Percentiles rank a stretch among this genome's conserved stretches.
Evolutionary conservation across 2,329 filamentous ascomycete species (phyloP).

Genomic region (Coniochaeta sp.): DNA sequence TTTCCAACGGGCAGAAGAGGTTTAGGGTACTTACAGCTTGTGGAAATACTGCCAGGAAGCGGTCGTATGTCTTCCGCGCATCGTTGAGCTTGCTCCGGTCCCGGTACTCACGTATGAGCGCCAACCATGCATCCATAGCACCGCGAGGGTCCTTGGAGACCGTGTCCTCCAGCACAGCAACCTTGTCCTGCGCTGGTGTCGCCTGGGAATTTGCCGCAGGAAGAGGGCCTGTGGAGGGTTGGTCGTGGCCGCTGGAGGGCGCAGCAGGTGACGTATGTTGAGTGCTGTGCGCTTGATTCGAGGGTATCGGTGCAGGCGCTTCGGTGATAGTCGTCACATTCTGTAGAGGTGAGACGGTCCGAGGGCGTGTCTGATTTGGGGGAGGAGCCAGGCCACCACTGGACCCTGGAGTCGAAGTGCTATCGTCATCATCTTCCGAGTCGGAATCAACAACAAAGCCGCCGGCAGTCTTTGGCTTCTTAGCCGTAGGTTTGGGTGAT

Average conservation of each 20-base stretch:
- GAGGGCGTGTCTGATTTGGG: slow-evolving; percentile 7
- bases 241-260: slow-evolving; percentile 19
- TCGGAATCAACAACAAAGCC: slow-evolving; percentile 56
- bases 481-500: slow-evolving; percentile 30
- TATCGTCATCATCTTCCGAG: slow-evolving; percentile 41
- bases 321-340: slow-evolving; percentile 18
- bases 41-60: slow-evolving; percentile 84
- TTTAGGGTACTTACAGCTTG: slow-evolving; percentile 66
- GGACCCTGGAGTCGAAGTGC: slow-evolving; percentile 17
- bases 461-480: slow-evolving; percentile 54
- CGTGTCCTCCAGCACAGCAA: slow-evolving; percentile 80
- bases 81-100: slow-evolving; percentile 77
- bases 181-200: slow-evolving; percentile 56
- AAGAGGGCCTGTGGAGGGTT: slow-evolving; percentile 12
- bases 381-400: slow-evolving; percentile 11
- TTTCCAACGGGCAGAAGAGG: not conserved
- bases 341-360: slow-evolving; percentile 10
- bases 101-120: slow-evolving; percentile 77
- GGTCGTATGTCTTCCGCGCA: slow-evolving; percentile 71
- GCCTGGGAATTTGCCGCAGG: slow-evolving; percentile 9
- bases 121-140: slow-evolving; percentile 86
- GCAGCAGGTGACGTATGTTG: slow-evolving; percentile 13
- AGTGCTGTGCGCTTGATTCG: slow-evolving; percentile 17
- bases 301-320: slow-evolving; percentile 18
- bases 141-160: slow-evolving; percentile 89